A percentile compares a stretch with the other conserved stretches of the same genome.
These are phyloP conservation scores for Inga oerstediana DNA, from an alignment of 306 rosid species.

Conservation along the genomic window DNA sequence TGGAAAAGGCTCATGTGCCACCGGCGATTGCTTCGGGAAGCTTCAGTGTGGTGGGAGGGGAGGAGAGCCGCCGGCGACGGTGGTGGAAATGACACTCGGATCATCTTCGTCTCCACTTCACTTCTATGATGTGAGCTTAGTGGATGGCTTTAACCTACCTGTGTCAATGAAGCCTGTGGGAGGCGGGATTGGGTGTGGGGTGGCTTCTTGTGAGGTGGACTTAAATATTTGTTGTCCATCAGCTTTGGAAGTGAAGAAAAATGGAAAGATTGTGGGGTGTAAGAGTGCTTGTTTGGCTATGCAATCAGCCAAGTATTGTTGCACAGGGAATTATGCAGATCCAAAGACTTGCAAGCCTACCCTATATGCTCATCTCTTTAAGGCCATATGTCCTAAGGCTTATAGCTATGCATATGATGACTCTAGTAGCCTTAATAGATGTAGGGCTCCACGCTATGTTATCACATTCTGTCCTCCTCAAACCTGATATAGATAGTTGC, in stretches of 20 bases:
- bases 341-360: constrained; percentile 90
- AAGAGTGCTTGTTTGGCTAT: constrained; percentile 97
- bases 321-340: constrained; percentile 80
- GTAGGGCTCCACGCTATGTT: constrained; percentile 84
- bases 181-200: constrained; percentile 89
- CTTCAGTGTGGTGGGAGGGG: constrained; percentile 64
- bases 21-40: constrained; percentile 77
- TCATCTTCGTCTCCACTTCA: constrained; percentile 83
- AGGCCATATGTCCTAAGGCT: constrained; percentile 99
- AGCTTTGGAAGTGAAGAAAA: constrained; percentile 74
- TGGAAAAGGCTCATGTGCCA: constrained; percentile 72
- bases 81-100: constrained; percentile 95
- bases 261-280: constrained; percentile 82
- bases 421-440: constrained; percentile 78
- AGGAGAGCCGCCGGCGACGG: constrained; percentile 87
- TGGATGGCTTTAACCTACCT: constrained; percentile 93
- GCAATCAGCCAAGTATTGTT: constrained; percentile 93
- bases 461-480: constrained; percentile 89
- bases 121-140: constrained; percentile 89
- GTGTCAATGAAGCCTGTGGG: constrained; percentile 93
- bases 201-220: constrained; percentile 90
- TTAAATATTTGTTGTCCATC: constrained; percentile 92
- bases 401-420: constrained; percentile 96
- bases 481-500: not conserved
- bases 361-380: constrained; percentile 78